Evolutionary conservation across 2,329 filamentous ascomycete species (phyloP).

Genomic region (Neocucurbitaria cava): DNA sequence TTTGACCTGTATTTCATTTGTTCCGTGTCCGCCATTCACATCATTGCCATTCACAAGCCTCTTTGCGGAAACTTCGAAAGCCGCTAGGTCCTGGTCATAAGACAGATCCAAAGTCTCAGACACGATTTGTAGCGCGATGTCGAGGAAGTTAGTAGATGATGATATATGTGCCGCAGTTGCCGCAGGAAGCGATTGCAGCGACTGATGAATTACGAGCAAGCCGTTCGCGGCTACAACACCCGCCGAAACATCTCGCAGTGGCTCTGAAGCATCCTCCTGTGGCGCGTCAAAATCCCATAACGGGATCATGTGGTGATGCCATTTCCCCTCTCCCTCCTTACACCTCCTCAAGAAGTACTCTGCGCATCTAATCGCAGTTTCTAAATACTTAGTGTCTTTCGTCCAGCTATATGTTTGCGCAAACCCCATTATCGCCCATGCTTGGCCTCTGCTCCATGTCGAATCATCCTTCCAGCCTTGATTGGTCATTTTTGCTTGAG

Average conservation of each 20-base stretch:
- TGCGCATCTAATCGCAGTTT: constrained; percentile 54
- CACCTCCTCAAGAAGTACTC: constrained; percentile 56
- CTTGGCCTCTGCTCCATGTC: constrained; percentile 59
- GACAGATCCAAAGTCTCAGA: constrained; percentile 40
- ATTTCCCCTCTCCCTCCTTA: constrained; percentile 39
- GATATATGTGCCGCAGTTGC: constrained; percentile 3
- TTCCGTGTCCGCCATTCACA: not conserved
- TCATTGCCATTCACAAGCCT: constrained; percentile 19
- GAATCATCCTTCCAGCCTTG: constrained; percentile 55
- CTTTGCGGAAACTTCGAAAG: constrained; percentile 21
- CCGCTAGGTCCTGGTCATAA: constrained; percentile 36
- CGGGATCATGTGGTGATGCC: constrained; percentile 47
- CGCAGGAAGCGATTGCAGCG: constrained; percentile 28
- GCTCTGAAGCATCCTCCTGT: constrained; percentile 39
- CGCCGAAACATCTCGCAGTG: constrained; percentile 49
- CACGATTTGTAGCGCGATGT: constrained; percentile 30
- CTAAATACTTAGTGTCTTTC: constrained; percentile 50
- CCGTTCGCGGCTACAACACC: constrained; percentile 54
- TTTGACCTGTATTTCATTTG: constrained; percentile 26
- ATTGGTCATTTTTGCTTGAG: constrained; percentile 58
- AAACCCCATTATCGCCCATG: constrained; percentile 59
- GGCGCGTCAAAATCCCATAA: constrained; percentile 63
- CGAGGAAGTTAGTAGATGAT: constrained; percentile 7
- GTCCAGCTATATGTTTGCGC: constrained; percentile 59
- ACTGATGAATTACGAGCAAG: constrained; percentile 49